Evolutionary conservation across 768 basidiomycete species (phyloP), one percentile per base, ranked within the genome.

Genomic region (Russula sp.): DNA sequence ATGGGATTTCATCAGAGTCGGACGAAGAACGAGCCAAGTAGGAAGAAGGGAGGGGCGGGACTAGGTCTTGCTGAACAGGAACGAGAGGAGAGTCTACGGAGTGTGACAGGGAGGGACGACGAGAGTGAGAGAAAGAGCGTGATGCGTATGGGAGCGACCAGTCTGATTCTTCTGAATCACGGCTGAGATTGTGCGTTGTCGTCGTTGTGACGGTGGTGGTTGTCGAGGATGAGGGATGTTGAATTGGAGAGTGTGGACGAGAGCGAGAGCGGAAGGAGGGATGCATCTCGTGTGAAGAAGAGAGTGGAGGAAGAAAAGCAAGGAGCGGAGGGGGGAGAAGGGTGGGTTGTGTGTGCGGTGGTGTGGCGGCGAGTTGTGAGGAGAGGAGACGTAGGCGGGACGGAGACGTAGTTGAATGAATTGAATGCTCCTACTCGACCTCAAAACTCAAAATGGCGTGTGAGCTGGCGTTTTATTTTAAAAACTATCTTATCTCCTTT

Each of bases 1-100:
- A 71, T 63, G 73, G 75, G 49, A 67, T 75, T 62, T 72, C 73
- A 47, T 75, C 80, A 65, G 69, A 71, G 54, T 77, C 78, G 39
- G 75, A 77, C 42, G 71, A 73, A 53, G 76, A 74, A 64, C 75
- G 76, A 42, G 73, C 71, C 25, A 77, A 70, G 60, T 70, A 70
- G 11, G 74, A 71, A 61, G 74, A 71, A 62, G 74, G 76, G 53
- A 69, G 67, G 32, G 69, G 69, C 0, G 70, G 70, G 32, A 63
- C 67, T 25, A 70, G 68, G 36, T 65, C 67, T 47, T 69, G 64
- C 22, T 66, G 63, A 39, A 66, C 60, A 47, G 58, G 51, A 29
- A 29, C 25, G 39, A 68, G 65, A n/a, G 71, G 70, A 16, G 69
- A 70, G 57, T 72, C 71, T 34, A 70, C 67, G 39, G 70, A 59